Evolutionary conservation across 1,284 basidiomycete species (phyloP).

Genomic region (Amylostereum chailletii): DNA sequence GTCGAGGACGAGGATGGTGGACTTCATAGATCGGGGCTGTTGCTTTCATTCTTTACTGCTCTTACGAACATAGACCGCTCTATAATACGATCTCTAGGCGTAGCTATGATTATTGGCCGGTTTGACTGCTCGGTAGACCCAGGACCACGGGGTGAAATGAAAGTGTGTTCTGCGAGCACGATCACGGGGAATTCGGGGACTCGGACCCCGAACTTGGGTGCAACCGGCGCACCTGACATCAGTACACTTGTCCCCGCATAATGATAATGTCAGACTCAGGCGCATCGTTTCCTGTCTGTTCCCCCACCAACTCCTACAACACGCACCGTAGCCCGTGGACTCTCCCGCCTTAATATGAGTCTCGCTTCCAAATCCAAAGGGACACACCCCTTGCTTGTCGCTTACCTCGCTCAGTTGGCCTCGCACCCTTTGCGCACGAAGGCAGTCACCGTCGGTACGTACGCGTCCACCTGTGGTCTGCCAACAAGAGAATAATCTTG

Average conservation of each 20-base stretch:
- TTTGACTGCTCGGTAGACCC: no score
- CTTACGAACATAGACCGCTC: constrained; percentile 2
- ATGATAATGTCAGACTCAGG: no score
- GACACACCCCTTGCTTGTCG: constrained; percentile 47
- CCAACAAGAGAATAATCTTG: neutral
- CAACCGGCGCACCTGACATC: no score
- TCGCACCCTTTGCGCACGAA: constrained; percentile 69
- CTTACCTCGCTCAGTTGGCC: constrained; percentile 56
- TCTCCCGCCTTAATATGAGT: constrained; percentile 22
- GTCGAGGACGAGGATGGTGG: no score
- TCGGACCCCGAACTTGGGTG: no score
- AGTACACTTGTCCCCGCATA: no score
- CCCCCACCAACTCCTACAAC: neutral
- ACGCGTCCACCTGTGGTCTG: neutral
- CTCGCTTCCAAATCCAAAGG: constrained; percentile 12
- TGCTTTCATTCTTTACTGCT: neutral
- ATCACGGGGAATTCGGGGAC: no score
- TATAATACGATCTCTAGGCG: constrained; percentile 1
- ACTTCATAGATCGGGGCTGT: no score
- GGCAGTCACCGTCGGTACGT: constrained; percentile 55
- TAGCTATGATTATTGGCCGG: neutral
- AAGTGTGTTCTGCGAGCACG: no score
- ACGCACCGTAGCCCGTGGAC: neutral
- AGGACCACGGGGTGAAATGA: no score
- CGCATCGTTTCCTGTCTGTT: no score